Conservation (phyloP, 148 eudicot genomes). For the Fagopyrum esculentum region DNA sequence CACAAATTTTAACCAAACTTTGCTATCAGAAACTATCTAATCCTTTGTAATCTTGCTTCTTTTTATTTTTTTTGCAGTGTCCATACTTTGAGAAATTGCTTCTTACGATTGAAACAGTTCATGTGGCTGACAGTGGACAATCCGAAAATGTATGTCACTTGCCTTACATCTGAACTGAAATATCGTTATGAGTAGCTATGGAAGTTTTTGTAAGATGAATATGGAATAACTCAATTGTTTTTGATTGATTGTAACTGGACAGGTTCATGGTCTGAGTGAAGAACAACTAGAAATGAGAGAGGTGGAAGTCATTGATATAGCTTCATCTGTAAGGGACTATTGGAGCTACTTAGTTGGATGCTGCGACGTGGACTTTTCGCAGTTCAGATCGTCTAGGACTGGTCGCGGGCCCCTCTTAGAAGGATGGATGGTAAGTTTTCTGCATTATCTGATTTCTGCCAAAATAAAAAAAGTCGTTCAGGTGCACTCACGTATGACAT, state of each 20-base stretch:
- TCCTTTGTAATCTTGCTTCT: too few species aligned
- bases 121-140: constrained; percentile 48
- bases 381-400: constrained; percentile 44
- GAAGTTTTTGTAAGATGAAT: neutral
- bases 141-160: constrained; percentile 44
- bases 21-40: neutral
- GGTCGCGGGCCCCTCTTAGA: constrained; percentile 59
- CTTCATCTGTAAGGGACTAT: constrained; percentile 39
- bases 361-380: constrained; percentile 36
- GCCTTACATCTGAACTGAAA: neutral
- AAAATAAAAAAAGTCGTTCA: neutral
- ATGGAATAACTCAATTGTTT: neutral
- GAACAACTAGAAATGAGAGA: constrained; percentile 48
- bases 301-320: constrained; percentile 59
- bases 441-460: neutral
- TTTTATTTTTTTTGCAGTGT: constrained; percentile 31
- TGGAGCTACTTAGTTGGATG: constrained; percentile 59
- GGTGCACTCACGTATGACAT: too few species aligned
- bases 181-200: neutral
- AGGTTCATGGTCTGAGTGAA: constrained; percentile 56
- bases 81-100: constrained; percentile 45
- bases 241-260: constrained; percentile 9
- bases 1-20: neutral
- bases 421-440: constrained; percentile 52
- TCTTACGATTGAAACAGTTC: constrained; percentile 54